Conservation (phyloP, 495 filamentous ascomycete genomes). For the Podospora pseudopauciseta region DNA sequence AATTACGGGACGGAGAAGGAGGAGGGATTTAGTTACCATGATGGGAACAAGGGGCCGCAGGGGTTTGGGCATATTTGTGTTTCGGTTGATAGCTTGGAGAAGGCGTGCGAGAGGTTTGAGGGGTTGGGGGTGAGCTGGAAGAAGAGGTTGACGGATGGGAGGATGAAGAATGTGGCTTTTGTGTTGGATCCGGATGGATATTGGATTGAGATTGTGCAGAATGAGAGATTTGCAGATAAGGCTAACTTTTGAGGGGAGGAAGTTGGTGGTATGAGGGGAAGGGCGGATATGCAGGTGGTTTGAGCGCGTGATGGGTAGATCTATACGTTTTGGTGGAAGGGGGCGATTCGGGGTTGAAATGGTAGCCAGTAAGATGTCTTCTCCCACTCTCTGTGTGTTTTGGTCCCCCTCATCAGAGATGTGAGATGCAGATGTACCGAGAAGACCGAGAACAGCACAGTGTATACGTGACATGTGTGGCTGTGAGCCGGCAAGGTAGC, state of each 20-base stretch:
- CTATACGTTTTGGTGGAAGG: background rate
- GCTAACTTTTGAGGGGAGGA: constrained; percentile 41
- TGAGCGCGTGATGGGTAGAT: constrained; percentile 9
- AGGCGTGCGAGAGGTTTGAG: constrained; percentile 82
- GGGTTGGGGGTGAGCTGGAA: constrained; percentile 80
- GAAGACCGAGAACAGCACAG: too few relatives aligned
- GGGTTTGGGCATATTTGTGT: constrained; percentile 94
- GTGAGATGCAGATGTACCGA: background rate
- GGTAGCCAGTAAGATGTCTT: background rate
- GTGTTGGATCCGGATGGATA: constrained; percentile 89
- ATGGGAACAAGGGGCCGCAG: constrained; percentile 86
- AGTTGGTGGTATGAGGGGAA: background rate
- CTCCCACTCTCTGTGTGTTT: background rate
- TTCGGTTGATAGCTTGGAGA: constrained; percentile 83
- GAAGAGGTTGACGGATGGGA: constrained; percentile 86
- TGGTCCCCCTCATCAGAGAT: background rate
- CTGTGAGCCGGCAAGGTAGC: background rate
- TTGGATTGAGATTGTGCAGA: constrained; percentile 88
- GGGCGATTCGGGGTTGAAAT: background rate
- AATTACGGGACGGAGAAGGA: constrained; percentile 97
- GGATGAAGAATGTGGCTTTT: constrained; percentile 95
- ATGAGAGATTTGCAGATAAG: constrained; percentile 55
- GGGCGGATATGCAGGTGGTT: background rate
- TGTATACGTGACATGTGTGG: background rate
- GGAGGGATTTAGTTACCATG: constrained; percentile 77